Evolutionary conservation across 2,329 filamentous ascomycete genomes (phyloP), one percentile per base, ranked within the genome.

Genomic region (Triangularia verruculosa): DNA sequence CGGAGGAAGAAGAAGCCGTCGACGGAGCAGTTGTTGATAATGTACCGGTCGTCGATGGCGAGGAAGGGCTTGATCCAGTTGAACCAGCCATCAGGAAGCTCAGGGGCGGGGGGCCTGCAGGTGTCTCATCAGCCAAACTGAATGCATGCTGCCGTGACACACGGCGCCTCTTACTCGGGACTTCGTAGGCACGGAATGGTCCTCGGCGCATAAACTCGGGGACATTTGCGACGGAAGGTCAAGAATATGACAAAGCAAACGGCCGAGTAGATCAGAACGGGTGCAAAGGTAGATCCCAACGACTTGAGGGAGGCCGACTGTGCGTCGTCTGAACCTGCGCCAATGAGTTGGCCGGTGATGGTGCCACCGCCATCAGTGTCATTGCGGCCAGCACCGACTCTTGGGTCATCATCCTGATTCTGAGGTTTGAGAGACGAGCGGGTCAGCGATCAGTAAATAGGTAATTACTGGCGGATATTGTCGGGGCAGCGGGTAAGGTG

Each of bases 1-100:
- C 93, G 91, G 54, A 97, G 83, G 72, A 96, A 92, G 25, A 97
- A 85, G 74, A 93, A 98, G 30, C 90, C 88, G 74, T 98, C 94
- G 67, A 98, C 84, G 2, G 92, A 93, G 74, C 93, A 90, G 76
- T 96, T 92, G 69, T 93, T 90, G 47, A 97, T 84, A 25, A 93
- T 84, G 71, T 92, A 95, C 64, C 87, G 87, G 75, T 97, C 93
- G 5, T 83, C 81, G 55, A 87, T 77, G 70, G 83, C 84, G 77
- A 84, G 85, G 76, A 90, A 87, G 9, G 83, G 78, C 47, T 75
- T 76, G 66, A 91, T 76, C 88, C 88, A 91, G 70, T 83, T 80
- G 72, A 88, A 80, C 58, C 84, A 74, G 52, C 86, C 86, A n/a
- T 73, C 78, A 2, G 85, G 82, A 1, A 87, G 79, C 15, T 78